A percentile compares a stretch with the other conserved stretches of the same genome.
These are phyloP conservation scores for Dioszegia aurantiaca DNA, from an alignment of 768 basidiomycete species.

Conservation along the genomic window DNA sequence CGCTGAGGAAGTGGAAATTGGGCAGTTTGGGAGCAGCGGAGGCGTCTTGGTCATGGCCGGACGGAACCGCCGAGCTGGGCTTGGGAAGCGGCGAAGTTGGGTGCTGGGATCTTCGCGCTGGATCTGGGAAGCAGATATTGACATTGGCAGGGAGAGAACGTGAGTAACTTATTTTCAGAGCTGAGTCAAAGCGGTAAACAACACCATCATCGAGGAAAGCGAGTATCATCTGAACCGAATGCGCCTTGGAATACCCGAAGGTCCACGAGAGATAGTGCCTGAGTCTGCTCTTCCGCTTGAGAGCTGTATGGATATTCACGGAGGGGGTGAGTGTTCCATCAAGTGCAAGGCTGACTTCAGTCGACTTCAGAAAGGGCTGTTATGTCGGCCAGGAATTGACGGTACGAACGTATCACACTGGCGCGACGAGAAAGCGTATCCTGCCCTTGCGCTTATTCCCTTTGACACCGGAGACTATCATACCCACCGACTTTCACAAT, in stretches of 20 bases:
- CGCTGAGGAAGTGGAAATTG: constrained; percentile 58
- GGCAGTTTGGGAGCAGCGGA: constrained; percentile 74
- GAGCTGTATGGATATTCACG: constrained; percentile 91
- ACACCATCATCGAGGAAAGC: constrained; percentile 15
- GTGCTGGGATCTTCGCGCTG: constrained; percentile 51
- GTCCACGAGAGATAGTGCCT: constrained; percentile 69
- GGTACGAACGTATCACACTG: constrained; percentile 93
- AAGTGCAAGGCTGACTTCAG: constrained; percentile 52
- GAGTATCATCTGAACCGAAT: constrained; percentile 74
- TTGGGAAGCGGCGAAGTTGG: constrained; percentile 41
- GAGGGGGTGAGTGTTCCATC: constrained; percentile 65
- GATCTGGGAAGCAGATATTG: constrained; percentile 58
- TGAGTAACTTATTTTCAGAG: constrained; percentile 55
- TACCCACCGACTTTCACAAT: background rate
- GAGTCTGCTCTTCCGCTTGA: constrained; percentile 87
- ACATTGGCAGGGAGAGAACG: constrained; percentile 69
- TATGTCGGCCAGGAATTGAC: constrained; percentile 98
- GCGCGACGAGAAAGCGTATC: constrained; percentile 82
- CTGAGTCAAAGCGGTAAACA: constrained; percentile 10
- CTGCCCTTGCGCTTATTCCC: constrained; percentile 67
- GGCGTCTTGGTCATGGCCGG: constrained; percentile 64
- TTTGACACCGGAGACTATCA: background rate
- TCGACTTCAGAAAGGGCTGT: constrained; percentile 96
- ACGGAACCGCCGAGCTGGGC: constrained; percentile 57
- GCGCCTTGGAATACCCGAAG: constrained; percentile 82